Conservation (phyloP, 1,284 basidiomycete genomes). For the Wallemia ichthyophaga region DNA sequence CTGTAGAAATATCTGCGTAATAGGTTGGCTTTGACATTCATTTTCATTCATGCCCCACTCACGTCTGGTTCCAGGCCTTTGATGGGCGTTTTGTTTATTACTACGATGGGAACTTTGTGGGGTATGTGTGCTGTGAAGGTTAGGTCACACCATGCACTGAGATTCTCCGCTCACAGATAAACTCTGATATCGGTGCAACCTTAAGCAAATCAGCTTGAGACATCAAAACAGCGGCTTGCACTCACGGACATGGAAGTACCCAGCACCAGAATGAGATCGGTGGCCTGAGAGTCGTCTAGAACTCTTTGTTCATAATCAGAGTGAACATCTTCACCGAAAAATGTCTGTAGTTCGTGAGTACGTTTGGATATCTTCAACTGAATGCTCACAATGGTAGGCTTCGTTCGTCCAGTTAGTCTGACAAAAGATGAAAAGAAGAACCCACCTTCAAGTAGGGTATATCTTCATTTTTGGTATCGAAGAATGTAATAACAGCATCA, state of each 20-base stretch:
- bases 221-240: neutral
- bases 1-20: neutral
- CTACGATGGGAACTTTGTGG: neutral
- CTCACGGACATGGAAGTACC: neutral
- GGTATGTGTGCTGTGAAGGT: neutral
- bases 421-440: neutral
- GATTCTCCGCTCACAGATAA: neutral
- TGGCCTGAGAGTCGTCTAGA: neutral
- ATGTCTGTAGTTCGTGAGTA: neutral
- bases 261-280: neutral
- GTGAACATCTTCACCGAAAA: neutral
- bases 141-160: neutral
- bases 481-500: neutral
- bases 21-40: neutral
- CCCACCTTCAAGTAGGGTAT: neutral
- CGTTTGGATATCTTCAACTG: neutral
- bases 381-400: neutral
- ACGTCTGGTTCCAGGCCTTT: neutral
- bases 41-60: neutral
- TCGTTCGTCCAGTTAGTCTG: neutral
- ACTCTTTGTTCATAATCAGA: neutral
- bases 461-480: neutral
- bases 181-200: neutral
- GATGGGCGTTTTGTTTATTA: neutral
- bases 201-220: neutral